These are phyloP conservation scores for Phytophthora vignae DNA, from an alignment of 352 stramenopile species.

Conservation along the genomic window DNA sequence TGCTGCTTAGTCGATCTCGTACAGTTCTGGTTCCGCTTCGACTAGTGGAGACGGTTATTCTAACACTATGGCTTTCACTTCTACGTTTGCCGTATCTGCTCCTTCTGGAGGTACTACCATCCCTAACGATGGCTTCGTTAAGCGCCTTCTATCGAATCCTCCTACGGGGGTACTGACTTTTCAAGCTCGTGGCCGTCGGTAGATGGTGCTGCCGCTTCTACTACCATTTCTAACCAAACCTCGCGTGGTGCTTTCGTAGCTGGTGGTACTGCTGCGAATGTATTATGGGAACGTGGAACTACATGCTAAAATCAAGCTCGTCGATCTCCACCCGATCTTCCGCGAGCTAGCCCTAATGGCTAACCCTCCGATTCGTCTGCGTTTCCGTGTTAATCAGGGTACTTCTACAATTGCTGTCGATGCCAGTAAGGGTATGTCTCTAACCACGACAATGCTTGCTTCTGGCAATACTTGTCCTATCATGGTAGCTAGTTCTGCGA, in stretches of 20 bases:
- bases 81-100: not conserved
- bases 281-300: conserved; percentile 18
- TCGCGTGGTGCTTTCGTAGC: not conserved
- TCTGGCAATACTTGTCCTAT: not conserved
- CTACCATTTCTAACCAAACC: not conserved
- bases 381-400: conserved; percentile 14
- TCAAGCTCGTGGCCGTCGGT: not conserved
- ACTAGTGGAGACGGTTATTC: not conserved
- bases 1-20: not conserved
- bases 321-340: conserved; percentile 8
- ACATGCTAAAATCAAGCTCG: conserved; percentile 3
- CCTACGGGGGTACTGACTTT: not conserved
- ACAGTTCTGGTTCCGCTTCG: not conserved
- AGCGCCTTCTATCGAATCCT: not conserved
- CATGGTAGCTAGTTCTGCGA: not conserved
- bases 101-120: not conserved
- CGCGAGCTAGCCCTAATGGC: conserved; percentile 13
- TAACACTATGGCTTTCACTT: not conserved
- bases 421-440: not conserved
- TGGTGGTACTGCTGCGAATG: not conserved
- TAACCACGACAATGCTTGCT: not conserved
- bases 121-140: not conserved
- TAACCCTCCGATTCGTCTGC: conserved; percentile 16
- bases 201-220: not conserved
- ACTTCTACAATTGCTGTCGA: conserved; percentile 2